Conservation (phyloP, 2,329 filamentous ascomycete species). For the Ophiostoma perfectum region DNA sequence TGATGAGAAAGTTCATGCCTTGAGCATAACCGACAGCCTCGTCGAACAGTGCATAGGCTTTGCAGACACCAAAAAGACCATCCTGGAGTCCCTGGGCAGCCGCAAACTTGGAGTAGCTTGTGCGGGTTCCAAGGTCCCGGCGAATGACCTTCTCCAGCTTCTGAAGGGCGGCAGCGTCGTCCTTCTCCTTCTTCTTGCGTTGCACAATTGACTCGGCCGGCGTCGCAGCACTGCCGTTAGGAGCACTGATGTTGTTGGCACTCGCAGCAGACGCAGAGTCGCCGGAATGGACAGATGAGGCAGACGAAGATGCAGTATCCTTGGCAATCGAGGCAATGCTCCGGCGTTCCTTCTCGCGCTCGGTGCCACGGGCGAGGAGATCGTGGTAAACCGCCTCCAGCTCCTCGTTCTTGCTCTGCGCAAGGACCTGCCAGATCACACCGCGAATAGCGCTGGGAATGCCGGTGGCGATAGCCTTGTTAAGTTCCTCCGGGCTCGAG, state of each 20-base stretch:
- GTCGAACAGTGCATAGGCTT: slow-evolving; percentile 93
- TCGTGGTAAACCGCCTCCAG: slow-evolving; percentile 83
- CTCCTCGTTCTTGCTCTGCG: slow-evolving; percentile 89
- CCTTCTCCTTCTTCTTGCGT: slow-evolving; percentile 71
- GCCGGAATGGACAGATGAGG: slow-evolving; percentile 79
- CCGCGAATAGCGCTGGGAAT: slow-evolving; percentile 93
- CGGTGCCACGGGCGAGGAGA: slow-evolving; percentile 71
- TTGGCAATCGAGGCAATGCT: slow-evolving; percentile 51
- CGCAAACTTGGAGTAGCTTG: slow-evolving; percentile 94
- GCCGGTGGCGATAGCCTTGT: slow-evolving; percentile 82
- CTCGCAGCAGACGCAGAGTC: slow-evolving; percentile 45
- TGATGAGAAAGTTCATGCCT: slow-evolving; percentile 97
- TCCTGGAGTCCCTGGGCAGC: slow-evolving; percentile 88
- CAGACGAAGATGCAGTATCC: slow-evolving; percentile 64
- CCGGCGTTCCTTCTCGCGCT: slow-evolving; percentile 64
- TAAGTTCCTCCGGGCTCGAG: slow-evolving; percentile 83
- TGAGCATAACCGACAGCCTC: slow-evolving; percentile 94
- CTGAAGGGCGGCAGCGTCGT: slow-evolving; percentile 65
- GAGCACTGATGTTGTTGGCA: slow-evolving; percentile 33
- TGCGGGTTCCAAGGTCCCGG: slow-evolving; percentile 83
- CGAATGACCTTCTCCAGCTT: slow-evolving; percentile 90
- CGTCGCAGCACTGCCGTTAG: slow-evolving; percentile 14
- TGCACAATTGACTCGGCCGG: slow-evolving; percentile 44
- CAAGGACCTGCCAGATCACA: slow-evolving; percentile 97
- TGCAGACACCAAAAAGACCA: slow-evolving; percentile 90